Conservation (phyloP, 495 filamentous ascomycete species). For the Neurospora intermedia region DNA sequence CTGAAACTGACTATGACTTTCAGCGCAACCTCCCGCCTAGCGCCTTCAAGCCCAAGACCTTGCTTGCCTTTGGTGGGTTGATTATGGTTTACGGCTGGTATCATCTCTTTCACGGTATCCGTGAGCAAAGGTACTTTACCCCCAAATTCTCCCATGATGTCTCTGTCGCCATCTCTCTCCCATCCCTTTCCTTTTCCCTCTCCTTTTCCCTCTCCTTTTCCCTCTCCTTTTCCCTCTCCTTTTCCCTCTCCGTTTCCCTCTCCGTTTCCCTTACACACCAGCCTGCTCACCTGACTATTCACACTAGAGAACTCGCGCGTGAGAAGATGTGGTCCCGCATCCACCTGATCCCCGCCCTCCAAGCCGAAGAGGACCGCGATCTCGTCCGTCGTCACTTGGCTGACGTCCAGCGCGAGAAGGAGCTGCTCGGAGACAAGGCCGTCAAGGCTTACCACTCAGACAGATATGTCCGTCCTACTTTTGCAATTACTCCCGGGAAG, state of each 20-base stretch:
- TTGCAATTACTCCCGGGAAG: conserved; percentile 44
- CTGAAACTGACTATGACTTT: neutral
- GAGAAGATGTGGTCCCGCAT: conserved; percentile 98
- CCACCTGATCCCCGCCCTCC: conserved; percentile 80
- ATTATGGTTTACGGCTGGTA: conserved; percentile 88
- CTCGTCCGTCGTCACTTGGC: conserved; percentile 75
- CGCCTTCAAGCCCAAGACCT: conserved; percentile 62
- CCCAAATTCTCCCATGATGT: neutral
- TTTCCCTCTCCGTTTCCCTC: no score
- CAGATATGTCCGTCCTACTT: conserved; percentile 70
- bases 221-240: neutral
- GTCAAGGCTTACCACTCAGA: conserved; percentile 76
- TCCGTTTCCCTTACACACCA: neutral
- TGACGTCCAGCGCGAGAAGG: conserved; percentile 80
- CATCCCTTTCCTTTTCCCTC: neutral
- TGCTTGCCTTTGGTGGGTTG: conserved; percentile 60
- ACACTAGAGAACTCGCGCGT: conserved; percentile 70
- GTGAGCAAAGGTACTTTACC: conserved; percentile 71
- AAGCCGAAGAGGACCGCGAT: conserved; percentile 94
- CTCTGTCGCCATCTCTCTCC: neutral
- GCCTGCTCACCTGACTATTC: neutral
- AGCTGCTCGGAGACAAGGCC: conserved; percentile 64
- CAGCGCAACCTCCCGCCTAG: conserved; percentile 90
- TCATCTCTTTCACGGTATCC: conserved; percentile 62
- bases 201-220: neutral